phyloP scores from a whole-genome alignment of 371 early-diverging fungal genomes.

The Saksenaea oblongispora region DNA sequence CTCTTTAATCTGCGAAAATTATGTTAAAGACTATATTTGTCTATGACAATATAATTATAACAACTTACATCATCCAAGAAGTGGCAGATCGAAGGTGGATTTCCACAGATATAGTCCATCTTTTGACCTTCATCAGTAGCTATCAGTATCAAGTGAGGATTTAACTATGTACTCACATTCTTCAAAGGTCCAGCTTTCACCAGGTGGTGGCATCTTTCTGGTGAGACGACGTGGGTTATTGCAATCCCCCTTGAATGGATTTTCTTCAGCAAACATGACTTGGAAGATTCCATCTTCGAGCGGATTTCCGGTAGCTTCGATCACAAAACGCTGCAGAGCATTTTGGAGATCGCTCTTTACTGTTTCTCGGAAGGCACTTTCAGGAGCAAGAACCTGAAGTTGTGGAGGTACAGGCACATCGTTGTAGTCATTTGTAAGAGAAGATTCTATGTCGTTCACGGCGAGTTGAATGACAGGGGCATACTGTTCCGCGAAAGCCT shows the following conservation, averaged over 20 bases:
- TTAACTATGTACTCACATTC: slow-evolving; percentile 47
- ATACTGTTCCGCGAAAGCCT: slow-evolving; percentile 56
- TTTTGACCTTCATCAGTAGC: slow-evolving; percentile 31
- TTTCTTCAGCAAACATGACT: slow-evolving; percentile 58
- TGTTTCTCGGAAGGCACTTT: slow-evolving; percentile 34
- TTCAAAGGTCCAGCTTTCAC: slow-evolving; percentile 57
- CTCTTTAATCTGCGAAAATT: slow-evolving; percentile 31
- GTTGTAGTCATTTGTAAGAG: slow-evolving; percentile 29
- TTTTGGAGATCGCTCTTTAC: slow-evolving; percentile 18
- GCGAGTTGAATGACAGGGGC: slow-evolving; percentile 32
- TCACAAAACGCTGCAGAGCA: slow-evolving; percentile 21
- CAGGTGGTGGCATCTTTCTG: slow-evolving; percentile 54
- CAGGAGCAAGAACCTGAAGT: slow-evolving; percentile 30
- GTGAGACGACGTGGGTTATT: slow-evolving; percentile 54
- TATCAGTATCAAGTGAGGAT: neutral
- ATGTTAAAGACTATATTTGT: neutral
- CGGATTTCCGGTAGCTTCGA: slow-evolving; percentile 20
- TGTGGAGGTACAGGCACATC: slow-evolving; percentile 26
- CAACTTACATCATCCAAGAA: slow-evolving; percentile 39
- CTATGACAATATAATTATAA: neutral
- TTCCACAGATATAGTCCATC: slow-evolving; percentile 69
- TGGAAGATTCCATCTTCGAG: slow-evolving; percentile 45
- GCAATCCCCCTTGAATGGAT: slow-evolving; percentile 68
- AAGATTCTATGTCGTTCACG: slow-evolving; percentile 26
- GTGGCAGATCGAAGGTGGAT: slow-evolving; percentile 70